Base-by-base conservation (phyloP, 257 asterid genomes). In the Leptodermis oblonga region DNA sequence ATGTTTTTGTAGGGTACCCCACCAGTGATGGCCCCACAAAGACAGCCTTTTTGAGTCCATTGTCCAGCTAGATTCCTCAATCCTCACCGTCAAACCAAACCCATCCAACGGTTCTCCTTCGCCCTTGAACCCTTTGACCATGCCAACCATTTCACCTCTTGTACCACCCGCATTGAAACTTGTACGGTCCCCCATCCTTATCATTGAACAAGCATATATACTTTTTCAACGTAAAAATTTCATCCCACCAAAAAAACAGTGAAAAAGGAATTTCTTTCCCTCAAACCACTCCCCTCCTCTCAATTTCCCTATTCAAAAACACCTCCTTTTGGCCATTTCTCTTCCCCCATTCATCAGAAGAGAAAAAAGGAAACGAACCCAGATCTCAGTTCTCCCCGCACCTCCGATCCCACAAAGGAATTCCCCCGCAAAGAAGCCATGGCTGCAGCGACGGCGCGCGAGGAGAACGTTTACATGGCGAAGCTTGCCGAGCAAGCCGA, bases 401-500 rank as follows among this genome's bases (percentile, higher is more conserved):
- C 51, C 12, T 31, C 11, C 62, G 58, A 23, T 42, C 41, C 61
- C 68, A 53, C 41, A 23, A 66, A 51, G 69, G 25, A 8, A 3
- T 7, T 22, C 23, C 13, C 6, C 14, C 18, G 33, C 58, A 45
- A 74, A 49, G 9, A 30, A 59, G 8, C 25, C 60, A 75, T 73
- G 85, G 83, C 84, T 33, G 67, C 75, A 46, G 52, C 73, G 65
- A 37, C 85, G 77, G 80, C 82, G 73, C 87, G 96, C 39, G 90
- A 88, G 68, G 96, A 88, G 82, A 82, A 69, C 81, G 90, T 88
- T 17, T 88, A 88, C 86, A 82, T 88, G 95, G 92, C 92, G 20
- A 88, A 88, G 70, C 82, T 88, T n/a, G 87, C 95, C 25, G 92
- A 88, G 69, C 95, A 88, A 77, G 90, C 95, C 39, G 90, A 88